A percentile compares a stretch with the other conserved stretches of the same genome.
Conservation (phyloP, 352 stramenopile genomes). For the Pythium rishiriense region DNA sequence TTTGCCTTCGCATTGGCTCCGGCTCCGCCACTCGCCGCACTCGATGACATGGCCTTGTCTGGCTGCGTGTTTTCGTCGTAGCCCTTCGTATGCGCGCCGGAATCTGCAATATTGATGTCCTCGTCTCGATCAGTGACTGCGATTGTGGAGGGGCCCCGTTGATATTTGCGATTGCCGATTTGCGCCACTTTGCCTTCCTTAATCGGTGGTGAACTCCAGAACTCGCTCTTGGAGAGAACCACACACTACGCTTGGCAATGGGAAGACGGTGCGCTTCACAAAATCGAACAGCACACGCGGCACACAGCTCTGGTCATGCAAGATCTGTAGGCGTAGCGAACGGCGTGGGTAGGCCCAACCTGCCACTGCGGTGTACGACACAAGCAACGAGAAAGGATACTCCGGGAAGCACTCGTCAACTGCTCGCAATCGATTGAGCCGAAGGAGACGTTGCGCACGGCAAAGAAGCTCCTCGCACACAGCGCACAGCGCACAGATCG, state of each 20-base stretch:
- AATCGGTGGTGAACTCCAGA: conserved; percentile 25
- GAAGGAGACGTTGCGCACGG: conserved; percentile 12
- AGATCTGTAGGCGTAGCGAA: not conserved
- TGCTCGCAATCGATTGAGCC: conserved; percentile 8
- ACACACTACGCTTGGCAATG: conserved; percentile 11
- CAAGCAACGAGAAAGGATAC: not conserved
- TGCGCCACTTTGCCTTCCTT: conserved; percentile 29
- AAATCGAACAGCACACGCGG: not conserved
- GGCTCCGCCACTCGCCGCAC: conserved; percentile 21
- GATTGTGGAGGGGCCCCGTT: conserved; percentile 33
- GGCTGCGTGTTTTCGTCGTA: conserved; percentile 8
- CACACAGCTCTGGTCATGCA: conserved; percentile 3
- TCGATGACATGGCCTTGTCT: conserved; percentile 31
- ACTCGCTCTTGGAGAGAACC: conserved; percentile 30
- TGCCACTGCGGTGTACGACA: not conserved
- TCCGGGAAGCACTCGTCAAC: not conserved
- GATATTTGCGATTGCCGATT: conserved; percentile 32
- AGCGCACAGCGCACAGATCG: not conserved
- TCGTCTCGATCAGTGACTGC: conserved; percentile 33
- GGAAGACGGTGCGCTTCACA: not conserved
- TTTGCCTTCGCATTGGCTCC: conserved; percentile 19
- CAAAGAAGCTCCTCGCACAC: conserved; percentile 1
- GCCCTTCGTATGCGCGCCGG: conserved; percentile 12
- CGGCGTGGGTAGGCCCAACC: not conserved
- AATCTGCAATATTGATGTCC: conserved; percentile 14